A percentile compares a stretch with the other conserved stretches of the same genome.
Conservation (phyloP, 768 basidiomycete genomes). For the Coprinopsis strossmayeri region DNA sequence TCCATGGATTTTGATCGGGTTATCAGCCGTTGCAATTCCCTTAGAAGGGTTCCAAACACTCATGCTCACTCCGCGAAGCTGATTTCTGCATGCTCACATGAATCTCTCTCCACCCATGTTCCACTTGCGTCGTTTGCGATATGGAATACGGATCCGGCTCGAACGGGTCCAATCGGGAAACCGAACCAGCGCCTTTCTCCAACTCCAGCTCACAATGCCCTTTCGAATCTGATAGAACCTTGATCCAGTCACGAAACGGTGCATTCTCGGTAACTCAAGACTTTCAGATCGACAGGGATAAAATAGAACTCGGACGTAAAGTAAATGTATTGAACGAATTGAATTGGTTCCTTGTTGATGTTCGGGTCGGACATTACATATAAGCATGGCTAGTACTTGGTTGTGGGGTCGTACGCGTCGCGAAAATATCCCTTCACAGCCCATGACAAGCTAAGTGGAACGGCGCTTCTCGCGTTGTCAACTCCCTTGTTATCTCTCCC, state of each 20-base stretch:
- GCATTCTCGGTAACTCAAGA: conserved; percentile 5
- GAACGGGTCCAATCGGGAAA: not conserved
- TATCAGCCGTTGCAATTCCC: conserved; percentile 2
- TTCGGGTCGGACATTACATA: not conserved
- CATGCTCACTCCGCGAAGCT: not conserved
- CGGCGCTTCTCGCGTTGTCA: conserved; percentile 1
- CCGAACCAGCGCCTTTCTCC: not conserved
- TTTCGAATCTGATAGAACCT: not conserved
- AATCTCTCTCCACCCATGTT: not conserved
- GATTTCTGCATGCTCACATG: not conserved
- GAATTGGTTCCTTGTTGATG: not conserved
- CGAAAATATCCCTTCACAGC: too few relatives aligned
- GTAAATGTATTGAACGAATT: not conserved
- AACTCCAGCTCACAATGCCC: not conserved
- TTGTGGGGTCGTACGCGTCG: too few relatives aligned
- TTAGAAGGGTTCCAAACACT: not conserved
- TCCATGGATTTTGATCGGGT: not conserved
- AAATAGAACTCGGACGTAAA: not conserved
- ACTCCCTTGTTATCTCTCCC: not conserved
- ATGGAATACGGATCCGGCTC: not conserved
- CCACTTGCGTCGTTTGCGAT: not conserved
- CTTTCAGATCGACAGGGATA: not conserved
- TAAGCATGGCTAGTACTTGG: too few relatives aligned
- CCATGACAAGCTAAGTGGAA: too few relatives aligned
- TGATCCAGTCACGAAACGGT: not conserved